A percentile compares a stretch with the other conserved stretches of the same genome.
Evolutionary conservation across 106 monocot genomes (phyloP).

Genomic region (Apostasia shenzhenica): DNA sequence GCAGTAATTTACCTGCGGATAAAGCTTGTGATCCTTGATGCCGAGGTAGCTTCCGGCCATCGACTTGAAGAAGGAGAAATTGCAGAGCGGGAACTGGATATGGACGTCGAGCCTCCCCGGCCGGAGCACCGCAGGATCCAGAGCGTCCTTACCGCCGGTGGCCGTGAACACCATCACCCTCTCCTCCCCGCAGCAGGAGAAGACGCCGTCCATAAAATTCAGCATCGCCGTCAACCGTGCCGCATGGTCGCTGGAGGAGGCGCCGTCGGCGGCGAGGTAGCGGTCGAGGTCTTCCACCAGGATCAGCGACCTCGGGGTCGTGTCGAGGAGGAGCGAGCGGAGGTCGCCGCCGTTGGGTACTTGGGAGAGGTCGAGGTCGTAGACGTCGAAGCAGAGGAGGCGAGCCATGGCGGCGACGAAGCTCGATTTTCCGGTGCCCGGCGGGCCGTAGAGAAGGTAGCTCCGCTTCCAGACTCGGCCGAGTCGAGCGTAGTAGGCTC

Average conservation of each 20-base stretch:
- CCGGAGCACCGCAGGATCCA: constrained; percentile 39
- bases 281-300: constrained; percentile 51
- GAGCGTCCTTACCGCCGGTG: constrained; percentile 22
- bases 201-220: constrained; percentile 44
- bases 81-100: constrained; percentile 61
- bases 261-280: constrained; percentile 24
- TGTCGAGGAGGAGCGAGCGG: constrained; percentile 38
- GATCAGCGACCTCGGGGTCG: constrained; percentile 35
- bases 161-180: constrained; percentile 46
- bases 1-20: constrained; percentile 10
- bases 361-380: constrained; percentile 44
- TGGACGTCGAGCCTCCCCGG: constrained; percentile 54
- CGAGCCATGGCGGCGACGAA: constrained; percentile 59
- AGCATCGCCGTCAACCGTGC: constrained; percentile 23
- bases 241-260: constrained; percentile 22
- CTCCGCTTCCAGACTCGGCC: constrained; percentile 36
- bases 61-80: constrained; percentile 28
- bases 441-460: constrained; percentile 43
- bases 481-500: constrained; percentile 32
- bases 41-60: constrained; percentile 60
- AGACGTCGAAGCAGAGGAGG: constrained; percentile 30
- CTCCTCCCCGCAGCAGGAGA: constrained; percentile 44
- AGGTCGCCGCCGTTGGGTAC: constrained; percentile 39
- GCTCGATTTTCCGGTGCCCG: constrained; percentile 55
- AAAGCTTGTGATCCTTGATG: constrained; percentile 15